A percentile compares a stretch with the other conserved stretches of the same genome.
Evolutionary conservation across 768 basidiomycete species (phyloP).

Genomic region (Hericium coralloides): DNA sequence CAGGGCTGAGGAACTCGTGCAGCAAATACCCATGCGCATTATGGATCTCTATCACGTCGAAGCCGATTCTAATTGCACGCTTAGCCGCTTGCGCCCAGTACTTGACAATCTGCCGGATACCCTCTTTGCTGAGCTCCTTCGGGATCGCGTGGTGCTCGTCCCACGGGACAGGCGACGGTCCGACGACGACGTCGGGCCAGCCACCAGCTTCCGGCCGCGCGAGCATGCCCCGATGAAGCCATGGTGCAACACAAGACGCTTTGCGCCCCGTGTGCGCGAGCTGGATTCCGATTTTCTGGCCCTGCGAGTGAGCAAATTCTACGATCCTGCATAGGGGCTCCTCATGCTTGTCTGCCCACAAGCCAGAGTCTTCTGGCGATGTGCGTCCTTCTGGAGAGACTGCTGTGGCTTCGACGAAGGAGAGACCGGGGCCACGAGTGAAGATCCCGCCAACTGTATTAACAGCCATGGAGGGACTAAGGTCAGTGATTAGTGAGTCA

Average conservation of each 20-base stretch:
- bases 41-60: slow-evolving; percentile 20
- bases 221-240: slow-evolving; percentile 32
- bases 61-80: slow-evolving; percentile 19
- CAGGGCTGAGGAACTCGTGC: slow-evolving; percentile 32
- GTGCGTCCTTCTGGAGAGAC: slow-evolving; percentile 56
- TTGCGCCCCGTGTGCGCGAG: slow-evolving; percentile 75
- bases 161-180: slow-evolving; percentile 31
- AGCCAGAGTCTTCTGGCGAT: slow-evolving; percentile 47
- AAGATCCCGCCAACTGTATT: slow-evolving; percentile 23
- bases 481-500: neutral
- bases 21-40: slow-evolving; percentile 19
- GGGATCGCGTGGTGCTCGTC: slow-evolving; percentile 26
- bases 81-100: slow-evolving; percentile 25
- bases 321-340: slow-evolving; percentile 39
- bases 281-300: slow-evolving; percentile 68
- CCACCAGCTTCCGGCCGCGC: slow-evolving; percentile 34
- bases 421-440: slow-evolving; percentile 44
- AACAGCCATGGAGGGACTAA: too few relatives aligned
- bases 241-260: slow-evolving; percentile 54
- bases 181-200: slow-evolving; percentile 20
- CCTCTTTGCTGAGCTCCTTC: slow-evolving; percentile 26
- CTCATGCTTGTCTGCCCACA: slow-evolving; percentile 57
- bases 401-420: slow-evolving; percentile 59
- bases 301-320: slow-evolving; percentile 65
- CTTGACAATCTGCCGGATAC: slow-evolving; percentile 29